A percentile compares a stretch with the other conserved stretches of the same genome.
Conservation (phyloP, 73 alveolate species). For the Stentor roeselii region DNA sequence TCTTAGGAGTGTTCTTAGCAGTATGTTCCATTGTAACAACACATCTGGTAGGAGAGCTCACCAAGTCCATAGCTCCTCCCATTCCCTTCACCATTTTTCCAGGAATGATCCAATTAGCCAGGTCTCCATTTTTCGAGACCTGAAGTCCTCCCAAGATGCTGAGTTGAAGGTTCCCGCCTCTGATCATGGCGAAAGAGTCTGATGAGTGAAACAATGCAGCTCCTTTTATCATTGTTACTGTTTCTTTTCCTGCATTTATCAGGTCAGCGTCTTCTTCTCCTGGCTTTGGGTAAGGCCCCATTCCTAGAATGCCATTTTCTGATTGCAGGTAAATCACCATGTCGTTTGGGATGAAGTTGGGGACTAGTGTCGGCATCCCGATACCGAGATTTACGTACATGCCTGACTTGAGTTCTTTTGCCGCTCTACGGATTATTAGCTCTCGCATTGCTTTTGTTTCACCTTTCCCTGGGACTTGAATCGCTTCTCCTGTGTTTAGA, state of each 20-base stretch:
- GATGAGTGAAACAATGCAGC: constrained; percentile 77
- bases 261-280: constrained; percentile 81
- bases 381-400: constrained; percentile 85
- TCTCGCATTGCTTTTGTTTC: constrained; percentile 47
- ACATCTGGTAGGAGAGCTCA: constrained; percentile 63
- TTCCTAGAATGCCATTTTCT: constrained; percentile 84
- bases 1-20: constrained; percentile 58
- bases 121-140: constrained; percentile 82
- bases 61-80: constrained; percentile 95
- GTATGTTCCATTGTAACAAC: constrained; percentile 80
- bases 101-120: constrained; percentile 97
- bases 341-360: constrained; percentile 51
- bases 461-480: constrained; percentile 41
- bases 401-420: constrained; percentile 66
- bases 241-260: constrained; percentile 93
- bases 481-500: constrained; percentile 37
- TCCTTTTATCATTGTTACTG: constrained; percentile 78
- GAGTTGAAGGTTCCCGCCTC: constrained; percentile 84
- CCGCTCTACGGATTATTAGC: constrained; percentile 71
- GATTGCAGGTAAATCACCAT: constrained; percentile 54
- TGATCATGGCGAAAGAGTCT: constrained; percentile 84
- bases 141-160: constrained; percentile 82
- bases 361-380: constrained; percentile 78
- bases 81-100: constrained; percentile 90
- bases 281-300: constrained; percentile 74